Evolutionary conservation across 2,329 filamentous ascomycete species (phyloP).

Genomic region (Colletotrichum viniferum): DNA sequence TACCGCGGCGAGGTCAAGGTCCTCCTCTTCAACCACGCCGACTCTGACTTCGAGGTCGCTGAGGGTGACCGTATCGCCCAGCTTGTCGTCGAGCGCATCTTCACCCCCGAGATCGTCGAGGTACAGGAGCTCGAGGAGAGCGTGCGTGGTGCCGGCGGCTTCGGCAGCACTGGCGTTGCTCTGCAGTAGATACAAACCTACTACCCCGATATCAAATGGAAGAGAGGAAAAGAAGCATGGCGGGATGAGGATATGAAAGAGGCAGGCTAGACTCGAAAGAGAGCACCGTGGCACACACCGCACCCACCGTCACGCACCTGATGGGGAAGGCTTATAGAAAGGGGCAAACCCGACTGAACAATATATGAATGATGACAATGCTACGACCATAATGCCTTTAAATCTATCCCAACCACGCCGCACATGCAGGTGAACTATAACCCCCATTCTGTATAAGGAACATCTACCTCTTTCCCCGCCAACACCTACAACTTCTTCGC

Average conservation of each 20-base stretch:
- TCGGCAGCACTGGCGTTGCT: constrained; percentile 79
- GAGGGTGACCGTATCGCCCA: constrained; percentile 93
- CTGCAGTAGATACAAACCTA: background rate
- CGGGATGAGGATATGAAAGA: background rate
- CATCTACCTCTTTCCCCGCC: background rate
- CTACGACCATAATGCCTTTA: constrained; percentile 4
- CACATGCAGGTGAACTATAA: background rate
- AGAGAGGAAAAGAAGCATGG: background rate
- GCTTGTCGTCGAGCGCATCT: constrained; percentile 91
- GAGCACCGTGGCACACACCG: background rate
- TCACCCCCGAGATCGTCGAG: constrained; percentile 89
- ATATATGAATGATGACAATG: constrained; percentile 19
- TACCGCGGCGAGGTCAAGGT: constrained; percentile 95
- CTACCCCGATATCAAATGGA: background rate
- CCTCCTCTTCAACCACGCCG: constrained; percentile 89
- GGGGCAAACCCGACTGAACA: background rate
- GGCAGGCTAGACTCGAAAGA: background rate
- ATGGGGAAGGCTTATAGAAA: background rate
- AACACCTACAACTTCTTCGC: constrained; percentile 53
- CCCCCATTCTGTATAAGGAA: background rate
- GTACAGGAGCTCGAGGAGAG: constrained; percentile 89
- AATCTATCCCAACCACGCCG: constrained; percentile 6
- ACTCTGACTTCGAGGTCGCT: constrained; percentile 79
- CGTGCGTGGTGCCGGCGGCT: constrained; percentile 87
- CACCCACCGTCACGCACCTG: background rate